These are phyloP conservation scores for Botrytis sinoallii DNA, from an alignment of 2,329 filamentous ascomycete species.

Conservation along the genomic window DNA sequence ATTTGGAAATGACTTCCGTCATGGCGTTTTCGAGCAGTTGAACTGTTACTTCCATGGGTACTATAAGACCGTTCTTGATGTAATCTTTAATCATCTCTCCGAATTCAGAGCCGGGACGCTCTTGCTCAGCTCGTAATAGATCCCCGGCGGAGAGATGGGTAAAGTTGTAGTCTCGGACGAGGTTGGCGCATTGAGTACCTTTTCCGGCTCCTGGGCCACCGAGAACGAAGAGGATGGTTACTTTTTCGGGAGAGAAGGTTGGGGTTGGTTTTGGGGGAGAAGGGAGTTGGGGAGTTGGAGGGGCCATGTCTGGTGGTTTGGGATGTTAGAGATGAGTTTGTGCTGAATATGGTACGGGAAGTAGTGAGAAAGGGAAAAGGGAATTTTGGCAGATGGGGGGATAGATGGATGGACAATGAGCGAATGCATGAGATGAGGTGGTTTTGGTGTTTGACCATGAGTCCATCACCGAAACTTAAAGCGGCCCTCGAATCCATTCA, in stretches of 20 bases:
- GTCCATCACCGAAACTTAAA: conserved; percentile 24
- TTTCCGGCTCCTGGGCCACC: conserved; percentile 95
- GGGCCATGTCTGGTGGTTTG: conserved; percentile 17
- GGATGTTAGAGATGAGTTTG: neutral
- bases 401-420: neutral
- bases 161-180: conserved; percentile 87
- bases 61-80: conserved; percentile 92
- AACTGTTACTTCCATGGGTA: conserved; percentile 98
- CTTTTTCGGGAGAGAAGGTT: conserved; percentile 70
- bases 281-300: conserved; percentile 38
- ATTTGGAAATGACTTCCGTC: conserved; percentile 60
- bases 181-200: conserved; percentile 88
- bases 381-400: conserved; percentile 11
- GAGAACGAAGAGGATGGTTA: conserved; percentile 95
- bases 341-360: neutral
- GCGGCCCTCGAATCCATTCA: conserved; percentile 30
- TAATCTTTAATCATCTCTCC: conserved; percentile 89
- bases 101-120: conserved; percentile 81
- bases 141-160: conserved; percentile 91
- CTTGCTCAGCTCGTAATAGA: conserved; percentile 88
- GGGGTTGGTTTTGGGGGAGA: conserved; percentile 56
- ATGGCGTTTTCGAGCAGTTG: conserved; percentile 93
- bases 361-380: neutral
- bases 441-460: neutral
- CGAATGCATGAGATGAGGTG: neutral